phyloP scores from a whole-genome alignment of 768 basidiomycete species.

The Boletus huronensis region DNA sequence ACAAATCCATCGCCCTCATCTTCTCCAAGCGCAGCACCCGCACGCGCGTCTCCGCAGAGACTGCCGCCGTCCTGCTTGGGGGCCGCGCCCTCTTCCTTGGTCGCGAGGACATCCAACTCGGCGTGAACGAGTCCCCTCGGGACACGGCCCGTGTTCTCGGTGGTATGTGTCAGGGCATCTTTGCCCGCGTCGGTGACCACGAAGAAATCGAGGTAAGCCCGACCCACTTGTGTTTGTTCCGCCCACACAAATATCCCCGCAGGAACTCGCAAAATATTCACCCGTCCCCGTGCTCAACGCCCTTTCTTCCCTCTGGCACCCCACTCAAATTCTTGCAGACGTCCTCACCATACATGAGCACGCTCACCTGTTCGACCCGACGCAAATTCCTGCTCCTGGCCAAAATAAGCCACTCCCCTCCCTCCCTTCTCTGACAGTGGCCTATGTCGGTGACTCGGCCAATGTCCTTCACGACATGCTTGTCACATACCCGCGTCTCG shows the following conservation, averaged over 20 bases:
- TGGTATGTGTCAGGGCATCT: slow-evolving; percentile 95
- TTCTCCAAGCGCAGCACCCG: slow-evolving; percentile 94
- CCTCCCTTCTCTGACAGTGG: slow-evolving; percentile 79
- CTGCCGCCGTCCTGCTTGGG: slow-evolving; percentile 72
- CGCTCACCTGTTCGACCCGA: slow-evolving; percentile 48
- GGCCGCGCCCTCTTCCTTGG: slow-evolving; percentile 91
- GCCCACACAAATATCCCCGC: not conserved
- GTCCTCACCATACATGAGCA: slow-evolving; percentile 85
- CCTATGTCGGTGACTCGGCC: slow-evolving; percentile 92
- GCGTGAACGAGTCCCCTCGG: slow-evolving; percentile 84
- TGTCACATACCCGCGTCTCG: slow-evolving; percentile 88
- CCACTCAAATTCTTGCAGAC: slow-evolving; percentile 93
- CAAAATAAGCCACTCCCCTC: slow-evolving; percentile 38
- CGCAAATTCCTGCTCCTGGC: slow-evolving; percentile 11
- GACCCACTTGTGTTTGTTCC: not conserved
- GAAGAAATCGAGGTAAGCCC: slow-evolving; percentile 80
- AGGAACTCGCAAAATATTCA: slow-evolving; percentile 90
- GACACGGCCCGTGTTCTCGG: slow-evolving; percentile 89
- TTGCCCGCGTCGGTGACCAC: slow-evolving; percentile 93
- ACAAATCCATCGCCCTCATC: slow-evolving; percentile 82
- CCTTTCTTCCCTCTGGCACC: slow-evolving; percentile 93
- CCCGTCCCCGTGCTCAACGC: slow-evolving; percentile 96
- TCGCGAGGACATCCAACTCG: slow-evolving; percentile 87
- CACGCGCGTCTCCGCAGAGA: slow-evolving; percentile 87
- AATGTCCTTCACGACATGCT: slow-evolving; percentile 98